Percentiles rank a stretch among this genome's conserved stretches.
Conservation (phyloP, 257 asterid species). For the Ocimum tenuiflorum region DNA sequence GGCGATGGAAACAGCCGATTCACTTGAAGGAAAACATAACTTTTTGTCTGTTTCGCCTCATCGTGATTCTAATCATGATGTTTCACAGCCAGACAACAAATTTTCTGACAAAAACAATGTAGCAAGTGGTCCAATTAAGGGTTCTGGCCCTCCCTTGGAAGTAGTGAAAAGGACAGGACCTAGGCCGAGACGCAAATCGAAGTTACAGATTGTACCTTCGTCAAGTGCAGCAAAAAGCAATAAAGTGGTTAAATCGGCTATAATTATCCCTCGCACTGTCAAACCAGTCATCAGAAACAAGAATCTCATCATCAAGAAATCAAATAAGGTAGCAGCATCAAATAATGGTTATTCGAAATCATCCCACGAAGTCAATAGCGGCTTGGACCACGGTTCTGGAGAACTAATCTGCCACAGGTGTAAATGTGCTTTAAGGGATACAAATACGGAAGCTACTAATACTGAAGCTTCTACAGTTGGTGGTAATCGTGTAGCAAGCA, state of each 20-base stretch:
- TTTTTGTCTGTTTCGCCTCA: constrained; percentile 19
- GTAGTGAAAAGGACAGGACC: constrained; percentile 38
- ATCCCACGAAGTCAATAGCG: constrained; percentile 24
- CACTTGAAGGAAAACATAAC: constrained; percentile 27
- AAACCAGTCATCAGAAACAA: constrained; percentile 52
- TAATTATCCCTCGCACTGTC: constrained; percentile 37
- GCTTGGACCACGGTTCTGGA: constrained; percentile 25
- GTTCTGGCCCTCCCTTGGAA: constrained; percentile 31
- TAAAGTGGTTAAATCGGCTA: constrained; percentile 42
- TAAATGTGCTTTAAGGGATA: constrained; percentile 57
- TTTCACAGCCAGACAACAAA: constrained; percentile 22
- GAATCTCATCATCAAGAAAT: constrained; percentile 47
- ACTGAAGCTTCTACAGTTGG: constrained; percentile 18
- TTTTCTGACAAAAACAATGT: constrained; percentile 23
- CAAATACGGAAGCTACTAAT: constrained; percentile 18
- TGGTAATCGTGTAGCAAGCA: constrained; percentile 23
- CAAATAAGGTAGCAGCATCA: constrained; percentile 31
- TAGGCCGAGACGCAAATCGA: constrained; percentile 49
- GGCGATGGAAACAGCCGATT: constrained; percentile 1
- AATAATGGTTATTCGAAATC: constrained; percentile 18
- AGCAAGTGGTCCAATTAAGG: constrained; percentile 26
- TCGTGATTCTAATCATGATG: constrained; percentile 15
- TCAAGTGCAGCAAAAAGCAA: constrained; percentile 40
- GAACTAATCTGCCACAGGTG: constrained; percentile 70
- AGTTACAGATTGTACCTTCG: constrained; percentile 40